Base-by-base conservation (phyloP, 164 flowering plant genomes). In the Cinnamomum chago region DNA sequence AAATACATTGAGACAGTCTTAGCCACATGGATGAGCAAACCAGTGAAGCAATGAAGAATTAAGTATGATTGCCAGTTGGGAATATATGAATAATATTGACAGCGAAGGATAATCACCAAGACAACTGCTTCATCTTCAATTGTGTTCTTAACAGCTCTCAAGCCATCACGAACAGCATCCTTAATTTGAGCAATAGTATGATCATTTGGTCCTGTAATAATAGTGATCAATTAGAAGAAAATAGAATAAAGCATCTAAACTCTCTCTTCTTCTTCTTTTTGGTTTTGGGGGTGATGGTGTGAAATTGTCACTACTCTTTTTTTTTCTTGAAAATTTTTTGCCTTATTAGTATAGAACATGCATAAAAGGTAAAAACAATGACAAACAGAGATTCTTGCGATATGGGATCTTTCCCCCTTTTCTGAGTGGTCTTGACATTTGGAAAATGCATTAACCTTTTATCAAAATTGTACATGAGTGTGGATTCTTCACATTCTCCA, bases 81-180 rank as follows among this genome's bases (percentile, higher is more conserved):
- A 55, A 55, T 55, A 55, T 55, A 3, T 5, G 60, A 20, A 20
- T 20, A 55, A 15, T 15, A 55, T 55, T 3, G n/a, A 55, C n/a
- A 15, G 60, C 4, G 60, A 55, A 67, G n/a, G 35, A 28, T 51
- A 73, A 74, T 82, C 73, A 91, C 98, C 69, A 92, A 77, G 58
- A 95, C 75, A 78, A 93, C 90, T 68, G 97, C 83, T 87, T 89
- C 98, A 83, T 95, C 98, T 83, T 93, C 99, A 70, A 93, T 83
- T n/a, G 99, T 90, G 75, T 95, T 95, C 79, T 93, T 95, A 1
- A 95, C 99, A 67, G 97, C 85, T 82, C 98, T 88, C 71, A 94
- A 76, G 6, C 99, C 99, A 88, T 94, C 99, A 79, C 98, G 92
- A 74, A 96, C 93, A 76, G 98, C 98, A 88, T 92, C 97, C 88